Evolutionary conservation across 148 eudicot species (phyloP).

Genomic region (Vaccinium myrtillus): DNA sequence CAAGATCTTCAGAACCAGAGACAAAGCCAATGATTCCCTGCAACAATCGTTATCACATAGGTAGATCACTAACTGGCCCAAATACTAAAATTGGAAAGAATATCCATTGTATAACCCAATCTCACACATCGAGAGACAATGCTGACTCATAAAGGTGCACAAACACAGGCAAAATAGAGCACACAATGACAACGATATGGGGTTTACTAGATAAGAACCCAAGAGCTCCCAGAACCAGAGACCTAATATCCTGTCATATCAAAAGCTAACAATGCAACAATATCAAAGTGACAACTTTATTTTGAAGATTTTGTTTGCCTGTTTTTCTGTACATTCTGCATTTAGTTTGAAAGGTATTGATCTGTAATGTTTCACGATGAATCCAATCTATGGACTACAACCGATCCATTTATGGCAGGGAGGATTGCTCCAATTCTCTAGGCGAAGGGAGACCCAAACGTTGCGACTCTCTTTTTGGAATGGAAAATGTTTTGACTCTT

Average conservation of each 20-base stretch:
- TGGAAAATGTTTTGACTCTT: background rate
- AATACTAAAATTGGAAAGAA: background rate
- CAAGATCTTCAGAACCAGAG: constrained; percentile 79
- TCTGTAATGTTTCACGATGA: background rate
- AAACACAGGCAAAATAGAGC: background rate
- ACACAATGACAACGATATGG: background rate
- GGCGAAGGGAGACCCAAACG: background rate
- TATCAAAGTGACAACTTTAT: too few relatives aligned
- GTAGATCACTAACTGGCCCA: background rate
- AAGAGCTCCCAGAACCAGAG: background rate
- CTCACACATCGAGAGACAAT: background rate
- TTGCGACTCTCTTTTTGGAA: background rate
- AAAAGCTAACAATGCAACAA: background rate
- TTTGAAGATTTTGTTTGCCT: background rate
- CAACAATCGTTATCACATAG: constrained; percentile 11
- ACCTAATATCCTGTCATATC: background rate
- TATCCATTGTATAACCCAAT: background rate
- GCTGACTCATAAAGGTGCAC: background rate
- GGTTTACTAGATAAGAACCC: background rate
- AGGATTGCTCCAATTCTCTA: background rate
- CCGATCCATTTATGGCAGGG: background rate
- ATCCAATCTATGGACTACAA: background rate
- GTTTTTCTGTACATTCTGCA: background rate
- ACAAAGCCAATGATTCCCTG: constrained; percentile 88
- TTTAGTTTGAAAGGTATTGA: background rate